These are phyloP conservation scores for Phytopythium mirpurense DNA, from an alignment of 352 stramenopile genomes.

Conservation along the genomic window DNA sequence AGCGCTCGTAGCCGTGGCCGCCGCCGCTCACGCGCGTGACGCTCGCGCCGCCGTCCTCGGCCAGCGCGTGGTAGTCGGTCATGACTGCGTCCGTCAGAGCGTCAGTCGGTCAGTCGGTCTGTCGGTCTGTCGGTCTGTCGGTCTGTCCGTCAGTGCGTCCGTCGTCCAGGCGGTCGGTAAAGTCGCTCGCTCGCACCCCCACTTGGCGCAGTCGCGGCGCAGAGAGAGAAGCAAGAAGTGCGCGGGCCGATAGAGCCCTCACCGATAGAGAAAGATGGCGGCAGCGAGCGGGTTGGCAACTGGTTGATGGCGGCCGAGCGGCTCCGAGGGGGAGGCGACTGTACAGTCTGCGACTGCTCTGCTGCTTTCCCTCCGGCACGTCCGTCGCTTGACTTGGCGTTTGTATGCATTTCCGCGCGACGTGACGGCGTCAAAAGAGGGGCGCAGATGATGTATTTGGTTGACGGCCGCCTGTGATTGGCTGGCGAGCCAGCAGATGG, in stretches of 20 bases:
- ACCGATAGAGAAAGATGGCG: too few relatives aligned
- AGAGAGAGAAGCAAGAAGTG: too few relatives aligned
- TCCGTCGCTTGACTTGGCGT: not conserved
- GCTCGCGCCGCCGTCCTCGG: slow-evolving; percentile 15
- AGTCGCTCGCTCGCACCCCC: too few relatives aligned
- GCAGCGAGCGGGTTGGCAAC: too few relatives aligned
- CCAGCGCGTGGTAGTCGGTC: slow-evolving; percentile 26
- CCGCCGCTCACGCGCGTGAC: not conserved
- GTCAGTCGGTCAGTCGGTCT: not conserved
- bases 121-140: not conserved
- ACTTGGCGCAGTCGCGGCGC: too few relatives aligned
- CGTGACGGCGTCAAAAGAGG: not conserved
- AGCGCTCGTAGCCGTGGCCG: slow-evolving; percentile 16
- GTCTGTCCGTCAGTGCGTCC: not conserved
- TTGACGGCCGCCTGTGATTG: not conserved
- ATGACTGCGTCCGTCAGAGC: not conserved
- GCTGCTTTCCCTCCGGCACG: too few relatives aligned
- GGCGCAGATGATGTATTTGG: slow-evolving; percentile 3
- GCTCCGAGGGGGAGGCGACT: too few relatives aligned
- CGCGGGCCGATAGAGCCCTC: too few relatives aligned
- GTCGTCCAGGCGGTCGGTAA: too few relatives aligned
- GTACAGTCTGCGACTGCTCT: too few relatives aligned
- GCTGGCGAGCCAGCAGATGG: not conserved
- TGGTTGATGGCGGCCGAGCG: too few relatives aligned
- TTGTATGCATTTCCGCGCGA: slow-evolving; percentile 2